These are phyloP conservation scores for Clavispora vitiphila DNA, from an alignment of 805 yeast genomes.

Conservation along the genomic window DNA sequence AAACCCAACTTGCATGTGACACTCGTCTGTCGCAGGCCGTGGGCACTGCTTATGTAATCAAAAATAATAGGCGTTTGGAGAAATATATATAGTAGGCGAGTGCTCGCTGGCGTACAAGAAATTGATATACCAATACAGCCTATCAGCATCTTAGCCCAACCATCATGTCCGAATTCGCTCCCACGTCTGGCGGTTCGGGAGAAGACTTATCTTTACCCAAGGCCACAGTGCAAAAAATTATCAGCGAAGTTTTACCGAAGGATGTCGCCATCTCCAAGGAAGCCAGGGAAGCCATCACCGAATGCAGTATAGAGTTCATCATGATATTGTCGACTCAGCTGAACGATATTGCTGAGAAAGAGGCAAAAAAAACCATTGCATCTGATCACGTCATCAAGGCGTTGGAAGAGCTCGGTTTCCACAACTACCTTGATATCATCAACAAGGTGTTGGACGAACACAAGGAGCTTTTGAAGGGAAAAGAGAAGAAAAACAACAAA, in stretches of 20 bases:
- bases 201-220: constrained; percentile 43
- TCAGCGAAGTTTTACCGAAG: constrained; percentile 83
- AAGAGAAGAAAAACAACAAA: constrained; percentile 88
- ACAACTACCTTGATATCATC: constrained; percentile 76
- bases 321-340: constrained; percentile 92
- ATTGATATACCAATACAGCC: neutral
- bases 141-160: neutral
- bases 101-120: neutral
- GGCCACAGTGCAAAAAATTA: constrained; percentile 95
- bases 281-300: constrained; percentile 91
- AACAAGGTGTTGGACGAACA: constrained; percentile 79
- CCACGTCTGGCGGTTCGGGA: constrained; percentile 19
- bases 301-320: constrained; percentile 92
- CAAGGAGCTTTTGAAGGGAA: constrained; percentile 80
- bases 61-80: neutral
- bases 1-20: neutral
- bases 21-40: neutral
- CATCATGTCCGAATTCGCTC: constrained; percentile 37
- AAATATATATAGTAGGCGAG: neutral
- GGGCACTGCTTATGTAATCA: neutral
- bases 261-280: constrained; percentile 88
- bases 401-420: constrained; percentile 78
- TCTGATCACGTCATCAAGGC: constrained; percentile 95
- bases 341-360: constrained; percentile 94
- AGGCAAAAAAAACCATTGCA: constrained; percentile 92